Conservation (phyloP, 768 basidiomycete genomes). For the Tylopilus felleus region DNA sequence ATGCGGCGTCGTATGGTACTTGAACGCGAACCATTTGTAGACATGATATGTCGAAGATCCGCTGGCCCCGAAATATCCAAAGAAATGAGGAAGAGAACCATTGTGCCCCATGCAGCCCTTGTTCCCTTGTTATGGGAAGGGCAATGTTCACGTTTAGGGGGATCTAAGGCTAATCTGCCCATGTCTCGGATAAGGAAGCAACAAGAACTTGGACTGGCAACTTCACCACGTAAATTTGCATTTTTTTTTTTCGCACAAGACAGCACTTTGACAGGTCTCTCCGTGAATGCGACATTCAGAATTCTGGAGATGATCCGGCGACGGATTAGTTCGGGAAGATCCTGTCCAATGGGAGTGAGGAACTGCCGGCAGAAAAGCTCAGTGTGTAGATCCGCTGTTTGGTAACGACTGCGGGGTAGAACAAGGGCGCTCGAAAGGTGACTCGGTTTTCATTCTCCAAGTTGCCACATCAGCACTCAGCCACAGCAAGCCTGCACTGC, state of each 20-base stretch:
- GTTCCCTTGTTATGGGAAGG: slow-evolving; percentile 32
- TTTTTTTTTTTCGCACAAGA: slow-evolving; percentile 17
- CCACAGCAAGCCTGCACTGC: too few species aligned
- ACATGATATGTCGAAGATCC: slow-evolving; percentile 18
- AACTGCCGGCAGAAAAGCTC: slow-evolving; percentile 1
- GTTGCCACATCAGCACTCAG: background rate
- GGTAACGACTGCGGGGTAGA: slow-evolving; percentile 14
- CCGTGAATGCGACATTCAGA: slow-evolving; percentile 5
- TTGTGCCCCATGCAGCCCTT: slow-evolving; percentile 18
- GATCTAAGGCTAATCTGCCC: slow-evolving; percentile 18
- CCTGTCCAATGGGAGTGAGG: slow-evolving; percentile 17
- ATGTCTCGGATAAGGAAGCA: slow-evolving; percentile 21
- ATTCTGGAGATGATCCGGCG: slow-evolving; percentile 24
- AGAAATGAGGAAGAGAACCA: slow-evolving; percentile 3
- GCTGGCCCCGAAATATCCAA: slow-evolving; percentile 5
- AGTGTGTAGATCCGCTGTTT: slow-evolving; percentile 1
- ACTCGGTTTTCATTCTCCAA: background rate
- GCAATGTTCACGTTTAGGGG: slow-evolving; percentile 25
- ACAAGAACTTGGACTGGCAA: slow-evolving; percentile 7
- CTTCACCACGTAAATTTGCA: slow-evolving; percentile 23
- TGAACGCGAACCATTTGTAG: slow-evolving; percentile 16
- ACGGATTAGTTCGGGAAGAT: slow-evolving; percentile 19
- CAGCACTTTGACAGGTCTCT: slow-evolving; percentile 4
- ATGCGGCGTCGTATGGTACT: slow-evolving; percentile 15
- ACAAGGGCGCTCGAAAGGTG: background rate